These are phyloP conservation scores for Fusarium sp. DNA, from an alignment of 2,329 filamentous ascomycete genomes.

Conservation along the genomic window DNA sequence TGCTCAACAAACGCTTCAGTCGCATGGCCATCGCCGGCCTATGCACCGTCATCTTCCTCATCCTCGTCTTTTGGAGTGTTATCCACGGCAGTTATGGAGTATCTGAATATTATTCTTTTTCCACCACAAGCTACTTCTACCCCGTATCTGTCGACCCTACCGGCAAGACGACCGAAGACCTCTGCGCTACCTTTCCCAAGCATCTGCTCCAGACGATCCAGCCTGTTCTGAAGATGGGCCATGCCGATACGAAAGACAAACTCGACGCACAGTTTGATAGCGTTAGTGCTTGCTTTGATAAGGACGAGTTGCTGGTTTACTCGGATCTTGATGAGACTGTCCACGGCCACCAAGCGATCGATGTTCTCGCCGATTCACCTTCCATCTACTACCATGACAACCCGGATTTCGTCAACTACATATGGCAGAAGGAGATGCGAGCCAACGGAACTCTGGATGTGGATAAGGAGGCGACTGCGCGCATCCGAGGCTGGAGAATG, in stretches of 20 bases:
- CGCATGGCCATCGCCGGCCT: slow-evolving; percentile 46
- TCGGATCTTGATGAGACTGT: slow-evolving; percentile 63
- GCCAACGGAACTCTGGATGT: slow-evolving; percentile 50
- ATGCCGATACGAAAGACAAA: slow-evolving; percentile 46
- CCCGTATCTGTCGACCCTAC: slow-evolving; percentile 46
- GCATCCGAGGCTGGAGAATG: slow-evolving; percentile 61
- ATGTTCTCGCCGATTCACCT: slow-evolving; percentile 61
- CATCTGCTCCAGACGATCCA: slow-evolving; percentile 49
- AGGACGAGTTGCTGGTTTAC: slow-evolving; percentile 58
- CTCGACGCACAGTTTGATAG: slow-evolving; percentile 60
- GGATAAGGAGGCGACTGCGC: slow-evolving; percentile 48
- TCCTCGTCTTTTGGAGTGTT: slow-evolving; percentile 43
- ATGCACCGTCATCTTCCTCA: slow-evolving; percentile 40
- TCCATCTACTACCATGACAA: slow-evolving; percentile 53
- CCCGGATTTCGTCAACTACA: slow-evolving; percentile 54
- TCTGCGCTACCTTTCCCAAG: slow-evolving; percentile 50
- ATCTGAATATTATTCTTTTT: slow-evolving; percentile 47
- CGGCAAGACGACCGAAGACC: slow-evolving; percentile 42
- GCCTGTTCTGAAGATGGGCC: slow-evolving; percentile 51
- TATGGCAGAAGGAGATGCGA: slow-evolving; percentile 54
- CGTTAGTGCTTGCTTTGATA: slow-evolving; percentile 62
- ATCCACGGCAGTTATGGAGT: slow-evolving; percentile 43
- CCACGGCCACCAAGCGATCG: slow-evolving; percentile 56
- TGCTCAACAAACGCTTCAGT: slow-evolving; percentile 50
- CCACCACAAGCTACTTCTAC: slow-evolving; percentile 48